Conservation (phyloP, 345 rosid species). For the Barbarea vulgaris region DNA sequence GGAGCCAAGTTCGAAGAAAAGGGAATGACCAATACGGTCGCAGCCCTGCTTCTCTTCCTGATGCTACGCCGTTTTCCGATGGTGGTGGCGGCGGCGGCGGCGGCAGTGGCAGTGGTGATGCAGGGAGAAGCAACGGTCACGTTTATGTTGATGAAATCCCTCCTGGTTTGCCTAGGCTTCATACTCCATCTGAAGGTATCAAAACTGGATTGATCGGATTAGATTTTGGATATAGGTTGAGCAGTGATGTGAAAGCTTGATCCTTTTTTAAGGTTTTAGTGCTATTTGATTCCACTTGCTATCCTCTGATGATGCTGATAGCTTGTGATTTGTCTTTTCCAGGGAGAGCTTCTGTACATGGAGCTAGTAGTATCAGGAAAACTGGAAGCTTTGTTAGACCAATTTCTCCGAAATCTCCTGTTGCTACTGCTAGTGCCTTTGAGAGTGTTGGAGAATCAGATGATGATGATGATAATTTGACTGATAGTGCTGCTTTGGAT, state of each 20-base stretch:
- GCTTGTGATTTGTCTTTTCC: constrained; percentile 19
- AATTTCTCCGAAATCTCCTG: constrained; percentile 94
- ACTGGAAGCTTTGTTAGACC: constrained; percentile 65
- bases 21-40: constrained; percentile 63
- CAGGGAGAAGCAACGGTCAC: constrained; percentile 61
- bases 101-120: constrained; percentile 55
- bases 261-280: background rate
- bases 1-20: constrained; percentile 50
- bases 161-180: constrained; percentile 79
- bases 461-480: constrained; percentile 88
- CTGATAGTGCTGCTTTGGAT: constrained; percentile 63
- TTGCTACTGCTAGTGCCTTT: constrained; percentile 89
- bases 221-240: background rate
- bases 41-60: constrained; percentile 75
- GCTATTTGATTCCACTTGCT: background rate
- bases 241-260: background rate
- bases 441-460: constrained; percentile 93
- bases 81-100: constrained; percentile 55
- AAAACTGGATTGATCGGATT: background rate
- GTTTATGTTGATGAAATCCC: constrained; percentile 74
- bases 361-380: constrained; percentile 56
- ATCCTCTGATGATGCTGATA: constrained; percentile 11
- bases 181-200: constrained; percentile 80
- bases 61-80: constrained; percentile 66
- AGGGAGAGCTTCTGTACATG: constrained; percentile 67